Evolutionary conservation across 2,329 filamentous ascomycete genomes (phyloP), one percentile per base, ranked within the genome.

Genomic region (Thelonectria rubi): DNA sequence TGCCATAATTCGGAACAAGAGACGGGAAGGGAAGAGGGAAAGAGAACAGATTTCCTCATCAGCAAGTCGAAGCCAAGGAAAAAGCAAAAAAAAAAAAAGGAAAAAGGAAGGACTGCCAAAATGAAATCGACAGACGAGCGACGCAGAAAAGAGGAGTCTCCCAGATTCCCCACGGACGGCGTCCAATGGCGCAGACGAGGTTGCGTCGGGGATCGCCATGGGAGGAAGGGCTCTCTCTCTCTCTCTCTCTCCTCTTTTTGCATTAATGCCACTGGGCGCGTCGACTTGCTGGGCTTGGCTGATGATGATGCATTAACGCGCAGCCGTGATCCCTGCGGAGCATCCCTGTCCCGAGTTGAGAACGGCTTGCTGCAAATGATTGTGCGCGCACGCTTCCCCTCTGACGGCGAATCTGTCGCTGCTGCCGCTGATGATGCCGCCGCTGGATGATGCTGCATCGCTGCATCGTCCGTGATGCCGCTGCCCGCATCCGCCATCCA

Each of bases 271-370:
- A 59, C 56, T 40, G 56, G 39, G 49, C 46, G 56, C 43, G 50
- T 54, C 56, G 39, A 26, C 18, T 48, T 62, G 49, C 30, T 45
- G 24, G 58, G 55, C 43, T 49, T 62, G 60, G 60, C 60, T 58
- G 55, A 62, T 45, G 46, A n/a, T n/a, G 60, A 53, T 62, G 60
- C 60, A 62, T 62, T n/a, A n/a, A 58, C 54, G 54, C 49, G 57
- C 57, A 45, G 20, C 45, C 26, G 26, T 46, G 18, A 60, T 60
- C 57, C 57, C 51, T 60, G 57, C 32, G 37, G 5, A 2, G 6
- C n/a, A 42, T 12, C 32, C 32, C 9, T 30, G 26, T 30, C 26
- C 26, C 6, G 26, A 10, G 26, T 30, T 34, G 32, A 34, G 32
- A 24, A 24, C 24, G 24, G 24, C 24, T 24, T 7, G 24, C 24